Base-by-base conservation (phyloP, 2,329 filamentous ascomycete genomes). In the Ophiostoma ulmi region DNA sequence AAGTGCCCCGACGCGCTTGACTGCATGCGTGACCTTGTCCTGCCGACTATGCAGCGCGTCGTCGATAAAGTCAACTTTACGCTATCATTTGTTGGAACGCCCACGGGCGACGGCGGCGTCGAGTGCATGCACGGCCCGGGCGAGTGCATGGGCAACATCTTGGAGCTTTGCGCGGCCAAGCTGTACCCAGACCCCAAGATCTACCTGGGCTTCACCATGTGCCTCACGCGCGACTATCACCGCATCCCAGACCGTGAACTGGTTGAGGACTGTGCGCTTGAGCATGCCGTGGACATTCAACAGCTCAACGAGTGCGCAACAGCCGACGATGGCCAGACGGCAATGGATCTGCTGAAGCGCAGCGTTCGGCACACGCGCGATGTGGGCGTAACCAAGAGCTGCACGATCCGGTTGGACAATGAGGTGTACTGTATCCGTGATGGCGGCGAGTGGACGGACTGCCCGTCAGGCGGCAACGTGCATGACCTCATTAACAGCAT, bases 181-280 rank as follows among this genome's bases (percentile, higher is more conserved):
- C 85, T 95, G 41, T 95, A 95, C 77, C 91, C 92, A 39, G 89
- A 94, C 74, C 91, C 92, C 41, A 95, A 97, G 80, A 91, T 90
- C 74, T 94, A 91, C 76, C 88, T 99, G 31, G 94, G 94, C 73
- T 99, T 98, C 81, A 90, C 93, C 71, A 95, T 96, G 86, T 99
- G 95, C 81, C 81, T 99, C 71, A 89, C 90, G 31, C 86, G 85
- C 73, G 87, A 93, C 73, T 99, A 94, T 80, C 70, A 83, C 31
- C 80, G 88, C 8, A 97, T 99, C 44, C 94, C 95, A 1, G 84
- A 91, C 44, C 87, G 90, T 68, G 84, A 85, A n/a, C 85, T 97
- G 22, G 86, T 97, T 58, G 86, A 96, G 78, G 89, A 93, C 77
- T 99, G 95, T 78, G 93, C 95, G 3, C 83, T 97, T 68, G 93